A percentile compares a stretch with the other conserved stretches of the same genome.
Evolutionary conservation across 2,329 filamentous ascomycete species (phyloP).

Genomic region (Xylariaceae sp.): DNA sequence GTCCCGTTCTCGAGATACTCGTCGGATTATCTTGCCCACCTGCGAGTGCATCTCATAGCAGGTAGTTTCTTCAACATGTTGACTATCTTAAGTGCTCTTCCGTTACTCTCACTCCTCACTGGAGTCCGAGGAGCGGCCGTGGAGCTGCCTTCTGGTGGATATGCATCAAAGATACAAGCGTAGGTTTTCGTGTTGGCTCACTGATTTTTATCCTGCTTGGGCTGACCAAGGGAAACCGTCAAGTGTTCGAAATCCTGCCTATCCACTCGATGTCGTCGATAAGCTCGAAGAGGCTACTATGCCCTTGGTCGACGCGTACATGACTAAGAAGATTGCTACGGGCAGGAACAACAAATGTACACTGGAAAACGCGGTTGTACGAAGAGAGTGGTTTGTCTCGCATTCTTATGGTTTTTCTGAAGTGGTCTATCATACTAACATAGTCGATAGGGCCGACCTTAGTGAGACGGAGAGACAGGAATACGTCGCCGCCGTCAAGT

Average conservation of each 20-base stretch:
- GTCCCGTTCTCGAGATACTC: constrained; percentile 11
- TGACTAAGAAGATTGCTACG: constrained; percentile 34
- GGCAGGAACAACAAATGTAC: constrained; percentile 40
- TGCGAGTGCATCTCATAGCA: constrained; percentile 18
- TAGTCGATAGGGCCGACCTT: constrained; percentile 40
- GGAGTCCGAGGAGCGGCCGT: constrained; percentile 31
- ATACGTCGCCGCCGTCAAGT: constrained; percentile 40
- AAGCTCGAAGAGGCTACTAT: constrained; percentile 40
- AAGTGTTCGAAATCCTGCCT: constrained; percentile 38
- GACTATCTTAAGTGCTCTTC: constrained; percentile 30
- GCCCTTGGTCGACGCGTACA: constrained; percentile 38
- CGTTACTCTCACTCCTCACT: constrained; percentile 36
- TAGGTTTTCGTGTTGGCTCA: constrained; percentile 16
- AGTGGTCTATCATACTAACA: constrained; percentile 8
- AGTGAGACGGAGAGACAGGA: constrained; percentile 37
- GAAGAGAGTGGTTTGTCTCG: constrained; percentile 40
- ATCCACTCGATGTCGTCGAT: constrained; percentile 42
- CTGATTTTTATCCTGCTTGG: neutral
- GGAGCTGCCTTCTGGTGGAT: constrained; percentile 25
- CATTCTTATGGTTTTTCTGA: neutral
- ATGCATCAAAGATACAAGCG: constrained; percentile 33
- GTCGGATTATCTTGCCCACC: constrained; percentile 19
- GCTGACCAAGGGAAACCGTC: constrained; percentile 16
- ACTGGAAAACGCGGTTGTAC: constrained; percentile 38
- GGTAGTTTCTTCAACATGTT: constrained; percentile 33